phyloP scores from a whole-genome alignment of 306 rosid genomes.

The Canavalia gladiata region DNA sequence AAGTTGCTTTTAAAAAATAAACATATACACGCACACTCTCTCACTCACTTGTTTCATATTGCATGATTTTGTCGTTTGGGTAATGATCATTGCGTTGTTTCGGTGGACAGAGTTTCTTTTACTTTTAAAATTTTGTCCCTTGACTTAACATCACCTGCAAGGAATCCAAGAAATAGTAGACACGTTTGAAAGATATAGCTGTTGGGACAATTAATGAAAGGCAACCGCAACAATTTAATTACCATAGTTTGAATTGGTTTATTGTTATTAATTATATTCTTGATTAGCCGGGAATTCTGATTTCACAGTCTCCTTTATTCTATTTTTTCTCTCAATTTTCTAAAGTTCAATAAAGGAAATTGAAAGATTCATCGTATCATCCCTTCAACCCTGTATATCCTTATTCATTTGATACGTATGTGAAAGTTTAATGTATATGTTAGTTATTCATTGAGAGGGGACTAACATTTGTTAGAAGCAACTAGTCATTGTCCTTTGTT shows the following conservation, averaged over 20 bases:
- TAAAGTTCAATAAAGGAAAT: neutral
- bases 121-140: constrained; percentile 45
- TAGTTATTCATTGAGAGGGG: too few relatives aligned
- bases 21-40: neutral
- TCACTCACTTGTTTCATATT: constrained; percentile 29
- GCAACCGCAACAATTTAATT: neutral
- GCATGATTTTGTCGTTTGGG: constrained; percentile 65
- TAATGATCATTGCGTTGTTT: constrained; percentile 51
- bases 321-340: too few relatives aligned
- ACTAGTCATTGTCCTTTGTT: too few relatives aligned
- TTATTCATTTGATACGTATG: too few relatives aligned
- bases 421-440: too few relatives aligned
- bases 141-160: constrained; percentile 12
- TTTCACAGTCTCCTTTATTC: neutral
- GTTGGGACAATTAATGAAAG: neutral
- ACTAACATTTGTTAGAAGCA: too few relatives aligned
- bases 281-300: neutral
- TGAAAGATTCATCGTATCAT: neutral
- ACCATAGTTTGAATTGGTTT: neutral
- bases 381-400: too few relatives aligned
- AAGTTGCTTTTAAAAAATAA: constrained; percentile 54
- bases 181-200: neutral
- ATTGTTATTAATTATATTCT: neutral
- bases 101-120: constrained; percentile 54
- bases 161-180: constrained; percentile 58